Evolutionary conservation across 1,284 basidiomycete genomes (phyloP), one percentile per base, ranked within the genome.

Genomic region (Trametes polyzona): DNA sequence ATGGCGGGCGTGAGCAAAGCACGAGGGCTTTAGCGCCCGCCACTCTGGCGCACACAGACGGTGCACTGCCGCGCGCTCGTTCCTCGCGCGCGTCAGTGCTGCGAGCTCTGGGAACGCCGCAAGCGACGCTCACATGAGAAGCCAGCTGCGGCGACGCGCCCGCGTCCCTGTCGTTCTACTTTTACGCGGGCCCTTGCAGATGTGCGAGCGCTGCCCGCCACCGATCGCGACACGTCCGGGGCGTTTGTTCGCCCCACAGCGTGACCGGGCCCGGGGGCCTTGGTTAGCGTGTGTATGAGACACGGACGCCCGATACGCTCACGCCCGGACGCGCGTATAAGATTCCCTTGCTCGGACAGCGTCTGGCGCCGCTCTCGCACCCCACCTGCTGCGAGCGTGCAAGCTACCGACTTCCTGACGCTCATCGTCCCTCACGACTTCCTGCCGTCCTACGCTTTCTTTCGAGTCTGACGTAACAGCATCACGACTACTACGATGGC

Each of bases 181-280:
- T 55, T 55, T 48, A 47, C 30, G 46, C 53, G 39, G 29, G 33
- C n/a, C n/a, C n/a, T n/a, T n/a, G n/a, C n/a, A n/a, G n/a, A n/a
- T n/a, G n/a, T n/a, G n/a, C n/a, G n/a, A 24, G 29, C 32, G 30
- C 21, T 14, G 7, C 32, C 50, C 4, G 30, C 19, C 50, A 36
- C 21, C 43, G 21, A 47, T 41, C 39, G 17, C 35, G 21, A 49
- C 47, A 37, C 35, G 29, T 24, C 46, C 19, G 11, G 30, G 39
- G 39, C 39, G 48, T 27, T 41, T 41, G 26, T 52, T 9, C 27
- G 24, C 32, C 17, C 27, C 35, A 23, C 48, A 40, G 33, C 48
- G 48, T 50, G 48, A 50, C 37, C 27, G 51, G 51, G 17, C n/a
- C 35, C 21, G 26, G 43, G 48, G 29, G 17, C 50, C 24, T n/a